Evolutionary conservation across 73 alveolate genomes (phyloP).

Genomic region (Stentor roeselii): DNA sequence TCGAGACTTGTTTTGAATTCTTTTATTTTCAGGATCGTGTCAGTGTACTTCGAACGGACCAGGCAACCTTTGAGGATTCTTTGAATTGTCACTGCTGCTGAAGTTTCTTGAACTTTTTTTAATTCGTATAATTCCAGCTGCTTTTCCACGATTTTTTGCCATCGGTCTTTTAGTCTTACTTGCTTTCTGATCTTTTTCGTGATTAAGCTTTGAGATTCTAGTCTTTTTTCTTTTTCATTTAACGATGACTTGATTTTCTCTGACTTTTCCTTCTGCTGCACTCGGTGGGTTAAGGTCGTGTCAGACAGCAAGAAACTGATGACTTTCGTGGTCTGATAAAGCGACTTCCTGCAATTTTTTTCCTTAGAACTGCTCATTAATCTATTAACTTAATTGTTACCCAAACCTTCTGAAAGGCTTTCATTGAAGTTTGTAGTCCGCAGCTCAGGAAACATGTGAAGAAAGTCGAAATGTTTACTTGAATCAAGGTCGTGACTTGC

Average conservation of each 20-base stretch:
- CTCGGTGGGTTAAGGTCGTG: background rate
- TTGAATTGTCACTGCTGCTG: background rate
- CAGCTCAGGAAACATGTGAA: no score
- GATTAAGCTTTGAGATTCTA: background rate
- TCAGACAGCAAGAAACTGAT: background rate
- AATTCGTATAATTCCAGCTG: background rate
- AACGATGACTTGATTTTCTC: background rate
- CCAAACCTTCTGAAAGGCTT: no score
- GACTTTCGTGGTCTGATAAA: no score
- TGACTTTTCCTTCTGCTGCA: background rate
- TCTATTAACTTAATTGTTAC: no score
- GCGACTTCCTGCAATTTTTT: no score
- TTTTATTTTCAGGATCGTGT: background rate
- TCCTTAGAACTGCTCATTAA: no score
- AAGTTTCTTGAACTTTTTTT: background rate
- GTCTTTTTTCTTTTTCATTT: background rate
- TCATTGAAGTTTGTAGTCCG: no score
- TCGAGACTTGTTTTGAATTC: background rate
- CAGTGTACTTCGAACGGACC: background rate
- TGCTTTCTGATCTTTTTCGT: background rate
- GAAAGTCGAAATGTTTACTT: no score
- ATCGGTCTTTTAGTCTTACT: background rate
- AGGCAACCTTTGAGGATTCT: background rate
- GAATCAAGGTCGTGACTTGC: background rate
- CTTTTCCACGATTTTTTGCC: background rate